Evolutionary conservation across 2,329 filamentous ascomycete species (phyloP), one percentile per base, ranked within the genome.

Genomic region (Nannizziopsis arthrosporioides): DNA sequence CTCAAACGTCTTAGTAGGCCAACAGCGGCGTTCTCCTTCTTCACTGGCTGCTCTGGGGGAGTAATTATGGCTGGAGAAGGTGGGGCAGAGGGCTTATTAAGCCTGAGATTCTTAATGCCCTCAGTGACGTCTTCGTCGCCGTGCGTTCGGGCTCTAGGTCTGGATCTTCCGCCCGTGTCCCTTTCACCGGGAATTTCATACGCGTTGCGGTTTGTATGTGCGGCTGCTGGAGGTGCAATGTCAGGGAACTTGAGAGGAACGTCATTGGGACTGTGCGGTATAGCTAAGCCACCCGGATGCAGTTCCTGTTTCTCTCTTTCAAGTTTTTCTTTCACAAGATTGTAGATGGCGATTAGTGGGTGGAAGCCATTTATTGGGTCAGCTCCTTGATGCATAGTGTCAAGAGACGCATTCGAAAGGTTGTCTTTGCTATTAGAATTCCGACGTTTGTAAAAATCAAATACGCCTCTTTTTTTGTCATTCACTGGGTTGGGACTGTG

Each of bases 401-500:
- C 92, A 1, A 81, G 78, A 44, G 90, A 96, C n/a, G 85, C 82
- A 1, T 81, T 82, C 4, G 76, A 76, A 54, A 98, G 71, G 2
- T 88, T 94, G 61, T 96, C 92, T 55, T 85, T 80, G 65, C 92
- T 96, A 46, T 78, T 82, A 1, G 90, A 96, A 62, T 89, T 95
- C 51, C 89, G 78, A 55, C 92, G 77, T 68, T 94, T 95, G 69
- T 96, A 98, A 61, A 98, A 96, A 62, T 95, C 90, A 57, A 96
- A 95, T 55, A 95, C 90, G 8, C 86, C 85, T 48, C 90, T 80
- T 62, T 80, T 84, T 70, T 88, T 93, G 66, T 94, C 88, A 12
- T 80, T 62, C 69, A 81, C 63, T 53, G 77, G 59, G 63, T 75
- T 63, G 62, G 80, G 56, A 64, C 75, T 55, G 69, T 65, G 44